Percentiles rank a stretch among this genome's conserved stretches.
Evolutionary conservation across 768 basidiomycete genomes (phyloP).

Genomic region (Mycena leptocephala): DNA sequence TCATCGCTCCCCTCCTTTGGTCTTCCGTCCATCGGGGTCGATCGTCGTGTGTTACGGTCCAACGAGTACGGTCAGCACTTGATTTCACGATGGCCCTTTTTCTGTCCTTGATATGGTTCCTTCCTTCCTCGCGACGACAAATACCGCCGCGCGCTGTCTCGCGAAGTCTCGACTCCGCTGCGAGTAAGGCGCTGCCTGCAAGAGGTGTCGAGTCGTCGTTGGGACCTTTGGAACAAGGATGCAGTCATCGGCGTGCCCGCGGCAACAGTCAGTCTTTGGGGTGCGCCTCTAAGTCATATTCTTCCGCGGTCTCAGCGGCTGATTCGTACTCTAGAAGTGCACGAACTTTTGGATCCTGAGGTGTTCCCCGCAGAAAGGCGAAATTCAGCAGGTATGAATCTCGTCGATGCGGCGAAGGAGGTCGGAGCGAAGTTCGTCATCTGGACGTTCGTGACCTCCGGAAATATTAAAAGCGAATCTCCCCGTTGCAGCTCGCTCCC

Average conservation of each 20-base stretch:
- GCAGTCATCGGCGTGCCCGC: slow-evolving; percentile 21
- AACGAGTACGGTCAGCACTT: too few species aligned
- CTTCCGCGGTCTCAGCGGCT: not conserved
- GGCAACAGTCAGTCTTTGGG: slow-evolving; percentile 36
- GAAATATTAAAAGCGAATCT: too few species aligned
- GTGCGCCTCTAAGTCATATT: too few species aligned
- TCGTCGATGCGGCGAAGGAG: slow-evolving; percentile 45
- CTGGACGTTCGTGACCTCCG: slow-evolving; percentile 42
- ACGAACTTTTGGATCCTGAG: slow-evolving; percentile 47
- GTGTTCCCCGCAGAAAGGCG: slow-evolving; percentile 34
- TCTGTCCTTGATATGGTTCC: too few species aligned
- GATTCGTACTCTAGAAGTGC: slow-evolving; percentile 36
- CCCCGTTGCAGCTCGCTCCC: slow-evolving; percentile 23
- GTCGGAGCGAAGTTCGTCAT: slow-evolving; percentile 45
- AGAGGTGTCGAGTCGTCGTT: slow-evolving; percentile 31
- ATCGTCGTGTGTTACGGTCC: too few species aligned
- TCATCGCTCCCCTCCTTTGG: too few species aligned
- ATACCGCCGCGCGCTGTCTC: slow-evolving; percentile 32
- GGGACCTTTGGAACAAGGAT: slow-evolving; percentile 30
- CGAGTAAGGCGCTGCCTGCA: slow-evolving; percentile 21
- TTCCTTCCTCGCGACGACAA: too few species aligned
- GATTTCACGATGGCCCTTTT: too few species aligned
- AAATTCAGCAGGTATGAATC: slow-evolving; percentile 45
- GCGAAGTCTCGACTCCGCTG: slow-evolving; percentile 21
- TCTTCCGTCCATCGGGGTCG: too few species aligned